phyloP scores from a whole-genome alignment of 805 yeast species.

The Candida maris region DNA sequence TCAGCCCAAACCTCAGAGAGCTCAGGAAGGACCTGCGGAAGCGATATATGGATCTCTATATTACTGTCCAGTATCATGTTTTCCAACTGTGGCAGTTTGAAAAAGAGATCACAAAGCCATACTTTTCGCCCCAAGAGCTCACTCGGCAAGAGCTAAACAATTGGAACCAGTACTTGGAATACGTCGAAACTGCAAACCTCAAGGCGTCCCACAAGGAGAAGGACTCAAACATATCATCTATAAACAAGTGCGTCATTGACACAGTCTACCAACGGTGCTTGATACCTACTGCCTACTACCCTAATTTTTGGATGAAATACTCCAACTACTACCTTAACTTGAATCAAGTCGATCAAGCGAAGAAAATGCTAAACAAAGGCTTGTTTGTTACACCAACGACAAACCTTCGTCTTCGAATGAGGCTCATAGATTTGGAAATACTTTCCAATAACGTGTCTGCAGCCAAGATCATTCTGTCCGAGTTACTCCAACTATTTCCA shows the following conservation, averaged over 20 bases:
- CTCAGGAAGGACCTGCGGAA: constrained; percentile 40
- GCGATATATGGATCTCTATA: constrained; percentile 47
- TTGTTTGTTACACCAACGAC: constrained; percentile 25
- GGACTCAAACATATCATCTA: constrained; percentile 16
- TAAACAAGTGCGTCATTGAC: constrained; percentile 24
- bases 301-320: constrained; percentile 48
- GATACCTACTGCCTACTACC: constrained; percentile 41
- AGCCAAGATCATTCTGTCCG: constrained; percentile 36
- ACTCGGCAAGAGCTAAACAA: constrained; percentile 45
- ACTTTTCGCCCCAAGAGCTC: constrained; percentile 35
- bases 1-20: constrained; percentile 23
- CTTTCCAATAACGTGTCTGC: constrained; percentile 32
- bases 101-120: constrained; percentile 35
- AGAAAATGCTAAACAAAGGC: constrained; percentile 37
- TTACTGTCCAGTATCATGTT: constrained; percentile 51
- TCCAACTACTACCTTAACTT: constrained; percentile 38
- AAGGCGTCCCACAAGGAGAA: constrained; percentile 19
- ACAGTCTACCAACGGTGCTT: constrained; percentile 48
- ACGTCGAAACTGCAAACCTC: constrained; percentile 39
- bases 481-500: constrained; percentile 26
- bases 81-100: constrained; percentile 51
- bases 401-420: constrained; percentile 33
- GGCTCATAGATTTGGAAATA: constrained; percentile 43
- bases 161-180: constrained; percentile 59
- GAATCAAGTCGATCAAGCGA: constrained; percentile 35